phyloP scores from a whole-genome alignment of 495 filamentous ascomycete genomes.

The Penicillium pancosmium region DNA sequence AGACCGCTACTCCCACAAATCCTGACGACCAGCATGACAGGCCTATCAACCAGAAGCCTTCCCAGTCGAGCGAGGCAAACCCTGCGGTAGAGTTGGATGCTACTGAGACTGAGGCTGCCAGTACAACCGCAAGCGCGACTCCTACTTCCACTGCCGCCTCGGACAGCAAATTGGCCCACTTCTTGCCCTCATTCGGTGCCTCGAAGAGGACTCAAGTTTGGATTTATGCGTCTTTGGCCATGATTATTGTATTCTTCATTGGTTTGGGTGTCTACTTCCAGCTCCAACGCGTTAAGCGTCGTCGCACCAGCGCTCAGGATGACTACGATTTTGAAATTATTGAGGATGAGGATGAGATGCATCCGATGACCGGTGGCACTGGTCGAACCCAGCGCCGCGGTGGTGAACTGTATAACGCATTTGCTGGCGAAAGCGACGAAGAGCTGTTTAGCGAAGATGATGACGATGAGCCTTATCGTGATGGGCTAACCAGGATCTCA shows the following conservation, averaged over 20 bases:
- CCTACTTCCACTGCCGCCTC: slow-evolving; percentile 50
- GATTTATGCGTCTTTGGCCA: slow-evolving; percentile 85
- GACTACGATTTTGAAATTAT: slow-evolving; percentile 96
- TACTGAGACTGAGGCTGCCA: slow-evolving; percentile 16
- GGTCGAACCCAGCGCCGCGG: slow-evolving; percentile 59
- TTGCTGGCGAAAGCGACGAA: slow-evolving; percentile 80
- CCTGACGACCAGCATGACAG: slow-evolving; percentile 77
- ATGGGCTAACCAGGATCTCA: slow-evolving; percentile 33
- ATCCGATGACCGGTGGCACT: slow-evolving; percentile 45
- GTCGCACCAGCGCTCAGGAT: slow-evolving; percentile 73
- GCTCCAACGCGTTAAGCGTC: slow-evolving; percentile 73
- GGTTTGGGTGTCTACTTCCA: slow-evolving; percentile 80
- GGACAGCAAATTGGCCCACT: slow-evolving; percentile 75
- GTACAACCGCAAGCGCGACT: slow-evolving; percentile 36
- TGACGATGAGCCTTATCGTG: slow-evolving; percentile 51
- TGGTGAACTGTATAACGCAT: slow-evolving; percentile 91
- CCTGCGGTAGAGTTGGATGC: slow-evolving; percentile 31
- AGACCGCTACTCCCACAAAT: slow-evolving; percentile 44
- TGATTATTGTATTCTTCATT: slow-evolving; percentile 84
- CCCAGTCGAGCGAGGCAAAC: slow-evolving; percentile 31
- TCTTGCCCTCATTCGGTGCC: slow-evolving; percentile 94
- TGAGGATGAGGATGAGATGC: slow-evolving; percentile 76
- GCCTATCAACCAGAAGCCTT: slow-evolving; percentile 67
- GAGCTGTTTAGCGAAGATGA: slow-evolving; percentile 63
- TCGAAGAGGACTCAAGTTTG: slow-evolving; percentile 87